Conservation (phyloP, 305 asterid genomes). For the Nicotiana rustica region DNA sequence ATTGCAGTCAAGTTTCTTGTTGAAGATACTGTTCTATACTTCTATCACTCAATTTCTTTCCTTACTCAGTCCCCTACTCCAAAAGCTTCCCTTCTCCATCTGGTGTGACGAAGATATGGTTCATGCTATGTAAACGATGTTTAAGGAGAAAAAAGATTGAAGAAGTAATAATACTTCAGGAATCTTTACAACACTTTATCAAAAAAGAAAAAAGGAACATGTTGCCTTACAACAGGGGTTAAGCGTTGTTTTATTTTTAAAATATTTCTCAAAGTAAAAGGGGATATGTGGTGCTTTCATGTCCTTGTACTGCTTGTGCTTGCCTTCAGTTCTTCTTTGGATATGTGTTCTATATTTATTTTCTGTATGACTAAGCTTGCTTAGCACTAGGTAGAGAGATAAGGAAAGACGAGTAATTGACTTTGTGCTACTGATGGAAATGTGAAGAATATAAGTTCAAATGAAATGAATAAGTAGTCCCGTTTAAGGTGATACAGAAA, state of each 20-base stretch:
- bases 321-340: neutral
- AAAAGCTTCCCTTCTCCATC: neutral
- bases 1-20: neutral
- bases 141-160: neutral
- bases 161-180: neutral
- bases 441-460: neutral
- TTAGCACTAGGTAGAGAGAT: slow-evolving; percentile 11
- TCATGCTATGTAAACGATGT: neutral
- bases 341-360: neutral
- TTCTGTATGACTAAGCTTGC: slow-evolving; percentile 10
- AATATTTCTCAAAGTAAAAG: slow-evolving; percentile 3
- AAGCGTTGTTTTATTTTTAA: neutral
- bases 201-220: neutral
- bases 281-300: neutral
- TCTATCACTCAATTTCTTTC: neutral
- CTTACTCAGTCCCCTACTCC: neutral
- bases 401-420: slow-evolving; percentile 10
- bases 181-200: slow-evolving; percentile 21
- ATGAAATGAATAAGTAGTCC: neutral
- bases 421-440: slow-evolving; percentile 10
- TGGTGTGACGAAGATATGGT: neutral
- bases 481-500: neutral
- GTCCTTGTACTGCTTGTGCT: neutral
- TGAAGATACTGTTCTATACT: neutral
- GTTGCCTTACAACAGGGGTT: neutral